Conservation (phyloP, 192 early-diverging fungal species). For the Entomortierella chlamydospora region DNA sequence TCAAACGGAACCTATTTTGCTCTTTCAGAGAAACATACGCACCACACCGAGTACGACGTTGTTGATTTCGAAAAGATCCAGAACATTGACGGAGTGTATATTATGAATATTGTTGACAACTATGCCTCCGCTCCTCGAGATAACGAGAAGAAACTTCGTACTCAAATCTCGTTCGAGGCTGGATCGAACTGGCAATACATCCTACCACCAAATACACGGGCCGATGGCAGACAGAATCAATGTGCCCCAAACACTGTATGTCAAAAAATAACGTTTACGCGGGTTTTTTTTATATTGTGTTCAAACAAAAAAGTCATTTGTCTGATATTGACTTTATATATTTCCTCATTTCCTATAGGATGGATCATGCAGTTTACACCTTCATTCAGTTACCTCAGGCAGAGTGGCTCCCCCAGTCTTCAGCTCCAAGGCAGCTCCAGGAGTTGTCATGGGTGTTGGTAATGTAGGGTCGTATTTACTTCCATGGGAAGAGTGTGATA, state of each 20-base stretch:
- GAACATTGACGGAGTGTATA: slow-evolving; percentile 82
- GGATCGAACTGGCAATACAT: slow-evolving; percentile 82
- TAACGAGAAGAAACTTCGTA: slow-evolving; percentile 68
- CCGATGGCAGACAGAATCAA: slow-evolving; percentile 62
- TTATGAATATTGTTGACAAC: slow-evolving; percentile 89
- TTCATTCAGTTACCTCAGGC: slow-evolving; percentile 84
- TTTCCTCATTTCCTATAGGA: too few relatives aligned
- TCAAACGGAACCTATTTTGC: slow-evolving; percentile 91
- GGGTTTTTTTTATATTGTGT: too few relatives aligned
- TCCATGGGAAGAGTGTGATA: slow-evolving; percentile 82
- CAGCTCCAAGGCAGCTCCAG: slow-evolving; percentile 78
- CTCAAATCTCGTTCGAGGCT: slow-evolving; percentile 89
- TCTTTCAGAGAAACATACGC: slow-evolving; percentile 81
- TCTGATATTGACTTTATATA: background rate
- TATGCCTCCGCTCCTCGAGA: slow-evolving; percentile 64
- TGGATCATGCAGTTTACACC: slow-evolving; percentile 82
- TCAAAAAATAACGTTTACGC: too few relatives aligned
- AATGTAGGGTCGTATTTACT: slow-evolving; percentile 80
- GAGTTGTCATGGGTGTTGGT: slow-evolving; percentile 92
- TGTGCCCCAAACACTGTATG: slow-evolving; percentile 62
- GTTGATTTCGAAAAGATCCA: slow-evolving; percentile 94
- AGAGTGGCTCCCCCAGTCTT: slow-evolving; percentile 79
- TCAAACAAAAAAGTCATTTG: slow-evolving; percentile 1
- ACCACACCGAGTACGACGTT: slow-evolving; percentile 76
- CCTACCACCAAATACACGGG: slow-evolving; percentile 69